Evolutionary conservation across 1,284 basidiomycete genomes (phyloP), one percentile per base, ranked within the genome.

Genomic region (Leccinum griseonigrum): DNA sequence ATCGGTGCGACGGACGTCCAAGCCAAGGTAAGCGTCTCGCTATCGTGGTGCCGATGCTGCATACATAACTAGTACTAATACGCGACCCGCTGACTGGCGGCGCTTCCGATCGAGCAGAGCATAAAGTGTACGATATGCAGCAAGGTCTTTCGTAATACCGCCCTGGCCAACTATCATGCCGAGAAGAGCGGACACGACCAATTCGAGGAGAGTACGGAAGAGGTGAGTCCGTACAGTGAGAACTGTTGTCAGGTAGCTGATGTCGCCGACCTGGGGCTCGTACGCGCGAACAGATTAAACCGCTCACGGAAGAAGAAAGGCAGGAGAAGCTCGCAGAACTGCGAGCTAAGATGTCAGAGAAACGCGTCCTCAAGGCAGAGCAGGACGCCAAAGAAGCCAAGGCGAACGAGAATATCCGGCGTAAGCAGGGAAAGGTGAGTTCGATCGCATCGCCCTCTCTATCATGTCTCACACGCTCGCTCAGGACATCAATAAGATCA

Each of bases 271-370:
- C 18, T 46, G 43, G 18, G 43, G 43, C n/a, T 50, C 22, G 13
- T 26, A 14, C 6, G 22, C 46, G 22, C 13, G 26, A 13, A 36
- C 13, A 92, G 90, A 86, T 96, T 74, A 94, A 91, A 73, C 96
- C 97, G 0, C 77, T 98, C 58, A 98, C 96, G 0, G 95, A 98
- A 74, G 95, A 98, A 70, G 95, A 99, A 76, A 97, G 91, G 82
- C 85, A 87, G 65, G 81, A 87, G 65, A 92, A 88, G 71, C 83
- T 98, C 0, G 85, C 79, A 1, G 95, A 98, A 63, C 77, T 97
- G 57, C 81, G 86, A n/a, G 78, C 83, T 59, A 93, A 89, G 76
- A 86, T 95, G 80, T 82, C 84, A 0, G 85, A 82, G 58, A 96
- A 96, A 73, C 84, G 89, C 10, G 82, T 87, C 0, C 76, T 71